Percentiles rank a stretch among this genome's conserved stretches.
These are phyloP conservation scores for Barnettozyma populi DNA, from an alignment of 805 yeast genomes.

Conservation along the genomic window DNA sequence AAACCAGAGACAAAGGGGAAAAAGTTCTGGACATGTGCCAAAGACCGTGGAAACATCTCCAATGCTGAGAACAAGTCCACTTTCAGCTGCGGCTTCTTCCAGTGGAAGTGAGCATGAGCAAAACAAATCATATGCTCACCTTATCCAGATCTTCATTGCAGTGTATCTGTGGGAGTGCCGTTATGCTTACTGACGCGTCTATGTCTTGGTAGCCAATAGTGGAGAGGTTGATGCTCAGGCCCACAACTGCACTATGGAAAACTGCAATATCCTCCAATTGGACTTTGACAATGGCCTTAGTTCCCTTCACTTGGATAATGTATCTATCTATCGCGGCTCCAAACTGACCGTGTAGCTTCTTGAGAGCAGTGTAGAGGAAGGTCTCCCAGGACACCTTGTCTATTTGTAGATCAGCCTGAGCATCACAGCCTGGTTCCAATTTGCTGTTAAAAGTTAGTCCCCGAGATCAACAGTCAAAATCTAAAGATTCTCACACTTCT, in stretches of 20 bases:
- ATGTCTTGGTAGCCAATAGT: conserved; percentile 23
- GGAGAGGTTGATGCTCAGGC: conserved; percentile 27
- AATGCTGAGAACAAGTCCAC: conserved; percentile 20
- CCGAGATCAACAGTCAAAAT: neutral
- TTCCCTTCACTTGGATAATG: conserved; percentile 24
- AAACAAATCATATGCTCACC: neutral
- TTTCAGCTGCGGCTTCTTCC: conserved; percentile 46
- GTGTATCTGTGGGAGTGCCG: neutral
- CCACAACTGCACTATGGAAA: conserved; percentile 28
- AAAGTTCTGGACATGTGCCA: conserved; percentile 50
- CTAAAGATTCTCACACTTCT: conserved; percentile 7
- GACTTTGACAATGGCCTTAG: conserved; percentile 24
- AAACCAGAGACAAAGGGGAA: conserved; percentile 40
- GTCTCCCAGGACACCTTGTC: conserved; percentile 37
- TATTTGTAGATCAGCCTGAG: conserved; percentile 7
- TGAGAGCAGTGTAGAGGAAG: conserved; percentile 30
- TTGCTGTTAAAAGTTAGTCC: neutral
- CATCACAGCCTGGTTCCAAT: conserved; percentile 1
- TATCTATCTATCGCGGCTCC: conserved; percentile 34
- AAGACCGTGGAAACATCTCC: conserved; percentile 27
- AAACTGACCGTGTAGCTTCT: conserved; percentile 34
- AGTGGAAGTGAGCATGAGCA: conserved; percentile 39
- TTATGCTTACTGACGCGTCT: conserved; percentile 18
- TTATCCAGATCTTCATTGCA: conserved; percentile 2
- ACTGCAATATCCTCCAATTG: conserved; percentile 24